phyloP scores from a whole-genome alignment of 192 early-diverging fungal genomes.

The Rhizoclosmatium globosum region DNA sequence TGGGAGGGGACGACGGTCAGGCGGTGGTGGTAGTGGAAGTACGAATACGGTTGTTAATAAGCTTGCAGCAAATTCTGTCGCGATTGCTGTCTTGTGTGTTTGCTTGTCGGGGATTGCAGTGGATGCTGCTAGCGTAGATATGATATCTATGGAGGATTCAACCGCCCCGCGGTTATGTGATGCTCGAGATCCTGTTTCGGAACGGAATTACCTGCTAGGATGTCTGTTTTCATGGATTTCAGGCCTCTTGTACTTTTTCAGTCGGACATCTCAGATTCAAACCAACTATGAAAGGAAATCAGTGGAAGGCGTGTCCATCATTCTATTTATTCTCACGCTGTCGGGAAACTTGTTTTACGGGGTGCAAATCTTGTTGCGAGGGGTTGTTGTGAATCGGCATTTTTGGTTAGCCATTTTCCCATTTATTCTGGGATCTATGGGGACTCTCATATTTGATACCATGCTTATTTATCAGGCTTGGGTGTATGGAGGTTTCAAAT shows the following conservation, averaged over 20 bases:
- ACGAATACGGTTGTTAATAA: not conserved
- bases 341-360: conserved; percentile 16
- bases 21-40: not conserved
- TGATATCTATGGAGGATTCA: not conserved
- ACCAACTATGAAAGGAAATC: conserved; percentile 50
- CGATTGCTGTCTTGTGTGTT: conserved; percentile 8
- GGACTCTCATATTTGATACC: conserved; percentile 16
- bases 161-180: conserved; percentile 1
- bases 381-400: conserved; percentile 8
- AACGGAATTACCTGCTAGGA: conserved; percentile 6
- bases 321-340: conserved; percentile 24
- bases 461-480: conserved; percentile 23
- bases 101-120: not conserved
- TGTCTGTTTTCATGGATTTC: conserved; percentile 24
- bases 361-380: conserved; percentile 13
- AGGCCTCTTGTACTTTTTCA: conserved; percentile 24
- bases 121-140: not conserved
- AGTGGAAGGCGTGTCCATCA: conserved; percentile 51
- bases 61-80: conserved; percentile 1
- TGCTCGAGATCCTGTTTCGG: conserved; percentile 14
- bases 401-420: conserved; percentile 11
- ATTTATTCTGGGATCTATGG: conserved; percentile 16
- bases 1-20: not conserved
- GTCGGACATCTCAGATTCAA: conserved; percentile 24
- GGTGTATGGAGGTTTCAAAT: conserved; percentile 13